These are phyloP conservation scores for Penicillium sp. DNA, from an alignment of 2,329 filamentous ascomycete species.

Conservation along the genomic window DNA sequence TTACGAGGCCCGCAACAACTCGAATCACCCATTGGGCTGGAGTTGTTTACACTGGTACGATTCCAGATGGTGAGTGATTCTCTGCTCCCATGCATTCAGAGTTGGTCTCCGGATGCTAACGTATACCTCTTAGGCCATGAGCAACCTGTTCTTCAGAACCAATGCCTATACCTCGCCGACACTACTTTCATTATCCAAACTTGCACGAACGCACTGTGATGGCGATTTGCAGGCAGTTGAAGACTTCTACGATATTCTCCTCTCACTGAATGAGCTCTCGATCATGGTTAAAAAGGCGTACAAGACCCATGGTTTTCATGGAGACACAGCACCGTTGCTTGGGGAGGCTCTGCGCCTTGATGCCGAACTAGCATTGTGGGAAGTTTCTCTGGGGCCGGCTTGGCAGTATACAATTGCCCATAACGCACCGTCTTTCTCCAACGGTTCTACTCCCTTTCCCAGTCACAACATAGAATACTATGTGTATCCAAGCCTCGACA, in stretches of 20 bases:
- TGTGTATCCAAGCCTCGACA: slow-evolving; percentile 16
- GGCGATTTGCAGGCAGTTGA: slow-evolving; percentile 2
- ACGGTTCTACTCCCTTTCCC: slow-evolving; percentile 4
- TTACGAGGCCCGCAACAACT: slow-evolving; percentile 15
- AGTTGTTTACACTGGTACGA: slow-evolving; percentile 12
- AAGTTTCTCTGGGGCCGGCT: slow-evolving; percentile 9
- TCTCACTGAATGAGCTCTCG: slow-evolving; percentile 12
- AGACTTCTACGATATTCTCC: slow-evolving; percentile 14
- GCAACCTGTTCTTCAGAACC: slow-evolving; percentile 12
- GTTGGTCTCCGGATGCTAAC: background rate
- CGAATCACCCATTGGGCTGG: slow-evolving; percentile 1
- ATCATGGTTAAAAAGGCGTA: slow-evolving; percentile 3
- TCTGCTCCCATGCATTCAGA: background rate
- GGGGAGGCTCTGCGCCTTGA: slow-evolving; percentile 14
- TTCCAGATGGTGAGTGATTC: slow-evolving; percentile 11
- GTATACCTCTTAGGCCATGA: slow-evolving; percentile 6
- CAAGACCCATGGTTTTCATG: background rate
- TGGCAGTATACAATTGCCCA: too few species aligned
- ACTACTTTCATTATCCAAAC: slow-evolving; percentile 10
- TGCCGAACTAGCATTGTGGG: slow-evolving; percentile 13
- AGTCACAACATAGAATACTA: slow-evolving; percentile 19
- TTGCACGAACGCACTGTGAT: slow-evolving; percentile 3
- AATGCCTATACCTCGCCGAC: slow-evolving; percentile 4
- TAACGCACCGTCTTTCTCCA: too few species aligned
- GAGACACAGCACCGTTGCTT: slow-evolving; percentile 4